Evolutionary conservation across 345 rosid species (phyloP).

Genomic region (Trapa bicornis): DNA sequence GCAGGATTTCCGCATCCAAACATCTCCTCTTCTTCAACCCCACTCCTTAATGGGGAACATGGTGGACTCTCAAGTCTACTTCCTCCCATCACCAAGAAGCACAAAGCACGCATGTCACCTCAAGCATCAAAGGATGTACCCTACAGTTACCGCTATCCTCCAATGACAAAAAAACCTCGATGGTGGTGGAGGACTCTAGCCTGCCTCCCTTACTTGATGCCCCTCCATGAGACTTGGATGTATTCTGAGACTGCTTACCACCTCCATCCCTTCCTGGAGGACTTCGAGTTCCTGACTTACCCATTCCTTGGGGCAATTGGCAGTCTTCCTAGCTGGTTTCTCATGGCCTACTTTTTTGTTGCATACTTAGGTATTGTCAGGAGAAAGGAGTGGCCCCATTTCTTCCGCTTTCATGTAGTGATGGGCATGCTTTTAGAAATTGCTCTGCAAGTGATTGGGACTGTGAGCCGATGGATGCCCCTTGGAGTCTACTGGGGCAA

Average conservation of each 20-base stretch:
- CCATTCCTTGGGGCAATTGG: constrained; percentile 72
- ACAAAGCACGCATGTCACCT: constrained; percentile 21
- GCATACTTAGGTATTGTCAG: constrained; percentile 74
- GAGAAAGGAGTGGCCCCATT: constrained; percentile 88
- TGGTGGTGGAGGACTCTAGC: constrained; percentile 92
- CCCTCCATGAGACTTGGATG: constrained; percentile 93
- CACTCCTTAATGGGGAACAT: constrained; percentile 38
- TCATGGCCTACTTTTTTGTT: constrained; percentile 71
- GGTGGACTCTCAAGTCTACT: constrained; percentile 24
- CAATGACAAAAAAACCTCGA: constrained; percentile 69
- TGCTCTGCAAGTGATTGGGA: constrained; percentile 69
- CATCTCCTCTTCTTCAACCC: constrained; percentile 43
- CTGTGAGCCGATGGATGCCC: constrained; percentile 74
- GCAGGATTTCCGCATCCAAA: constrained; percentile 27
- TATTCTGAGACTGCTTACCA: constrained; percentile 81
- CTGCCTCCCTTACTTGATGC: constrained; percentile 84
- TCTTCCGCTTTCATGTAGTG: constrained; percentile 79
- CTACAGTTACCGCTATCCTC: constrained; percentile 53
- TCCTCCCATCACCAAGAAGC: constrained; percentile 24
- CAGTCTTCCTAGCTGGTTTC: constrained; percentile 60
- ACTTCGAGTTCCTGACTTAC: constrained; percentile 58
- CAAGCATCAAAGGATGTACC: constrained; percentile 71
- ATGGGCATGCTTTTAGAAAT: constrained; percentile 80
- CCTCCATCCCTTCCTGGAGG: constrained; percentile 68
- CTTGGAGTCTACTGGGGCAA: constrained; percentile 65